A percentile compares a stretch with the other conserved stretches of the same genome.
These are phyloP conservation scores for Sclerospora graminicola DNA, from an alignment of 352 stramenopile species.

Conservation along the genomic window DNA sequence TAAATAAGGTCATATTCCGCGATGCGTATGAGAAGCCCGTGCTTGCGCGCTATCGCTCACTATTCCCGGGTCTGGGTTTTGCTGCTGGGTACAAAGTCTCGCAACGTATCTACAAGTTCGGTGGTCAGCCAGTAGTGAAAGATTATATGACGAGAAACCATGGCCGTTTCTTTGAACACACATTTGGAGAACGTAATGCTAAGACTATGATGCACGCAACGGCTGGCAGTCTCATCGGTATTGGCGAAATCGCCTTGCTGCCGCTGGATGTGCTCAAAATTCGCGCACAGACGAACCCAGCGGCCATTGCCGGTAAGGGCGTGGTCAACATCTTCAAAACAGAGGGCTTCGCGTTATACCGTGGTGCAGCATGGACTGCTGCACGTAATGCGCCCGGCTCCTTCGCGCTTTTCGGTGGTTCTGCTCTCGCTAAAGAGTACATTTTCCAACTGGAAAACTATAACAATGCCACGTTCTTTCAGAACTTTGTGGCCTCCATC, in stretches of 20 bases:
- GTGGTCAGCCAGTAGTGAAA: slow-evolving; percentile 89
- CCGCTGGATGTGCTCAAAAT: slow-evolving; percentile 96
- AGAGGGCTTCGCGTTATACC: slow-evolving; percentile 88
- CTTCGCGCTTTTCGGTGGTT: slow-evolving; percentile 93
- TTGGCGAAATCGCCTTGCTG: slow-evolving; percentile 91
- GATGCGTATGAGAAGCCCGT: slow-evolving; percentile 74
- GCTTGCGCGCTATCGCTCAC: slow-evolving; percentile 68
- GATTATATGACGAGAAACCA: slow-evolving; percentile 89
- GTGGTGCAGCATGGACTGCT: slow-evolving; percentile 87
- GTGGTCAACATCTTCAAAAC: slow-evolving; percentile 88
- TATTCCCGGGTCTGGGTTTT: slow-evolving; percentile 90
- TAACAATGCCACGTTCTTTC: slow-evolving; percentile 86
- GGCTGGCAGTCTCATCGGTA: slow-evolving; percentile 88
- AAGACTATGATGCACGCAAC: slow-evolving; percentile 91
- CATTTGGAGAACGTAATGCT: slow-evolving; percentile 88
- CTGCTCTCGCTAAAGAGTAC: slow-evolving; percentile 82
- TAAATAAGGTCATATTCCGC: slow-evolving; percentile 85
- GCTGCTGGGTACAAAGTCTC: slow-evolving; percentile 94
- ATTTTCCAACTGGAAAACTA: slow-evolving; percentile 87
- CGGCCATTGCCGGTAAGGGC: slow-evolving; percentile 85
- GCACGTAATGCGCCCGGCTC: slow-evolving; percentile 91
- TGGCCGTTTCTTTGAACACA: slow-evolving; percentile 74
- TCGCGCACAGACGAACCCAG: slow-evolving; percentile 91
- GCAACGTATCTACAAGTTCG: slow-evolving; percentile 96
- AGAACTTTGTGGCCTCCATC: slow-evolving; percentile 87